Evolutionary conservation across 257 asterid species (phyloP).

Genomic region (Solanum pennellii): DNA sequence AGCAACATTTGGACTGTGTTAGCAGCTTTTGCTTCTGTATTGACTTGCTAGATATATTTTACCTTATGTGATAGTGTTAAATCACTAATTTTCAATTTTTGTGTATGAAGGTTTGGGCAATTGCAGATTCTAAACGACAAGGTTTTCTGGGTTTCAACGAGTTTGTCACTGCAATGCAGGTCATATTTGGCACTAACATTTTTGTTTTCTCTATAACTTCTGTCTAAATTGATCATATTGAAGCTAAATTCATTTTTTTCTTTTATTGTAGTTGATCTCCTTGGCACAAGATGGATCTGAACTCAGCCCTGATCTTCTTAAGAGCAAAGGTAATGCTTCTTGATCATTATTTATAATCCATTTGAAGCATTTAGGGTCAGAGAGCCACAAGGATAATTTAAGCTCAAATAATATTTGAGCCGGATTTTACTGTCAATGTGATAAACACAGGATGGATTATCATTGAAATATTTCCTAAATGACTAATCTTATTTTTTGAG

Average conservation of each 20-base stretch:
- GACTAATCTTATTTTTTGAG: not conserved
- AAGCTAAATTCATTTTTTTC: not conserved
- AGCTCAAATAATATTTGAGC: not conserved
- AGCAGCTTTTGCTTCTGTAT: not conserved
- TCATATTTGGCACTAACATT: not conserved
- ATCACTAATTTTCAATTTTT: not conserved
- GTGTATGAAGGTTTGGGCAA: slow-evolving; percentile 80
- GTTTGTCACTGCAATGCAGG: slow-evolving; percentile 93
- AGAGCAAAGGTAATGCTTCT: slow-evolving; percentile 37
- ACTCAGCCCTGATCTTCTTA: slow-evolving; percentile 40
- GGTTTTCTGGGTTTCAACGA: slow-evolving; percentile 78
- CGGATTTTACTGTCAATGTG: not conserved
- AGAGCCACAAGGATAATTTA: not conserved
- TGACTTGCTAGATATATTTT: not conserved
- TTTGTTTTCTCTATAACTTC: not conserved
- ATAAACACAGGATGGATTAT: not conserved
- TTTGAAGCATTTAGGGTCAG: not conserved
- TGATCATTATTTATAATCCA: slow-evolving; percentile 4
- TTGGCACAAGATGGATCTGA: slow-evolving; percentile 82
- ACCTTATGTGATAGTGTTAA: not conserved
- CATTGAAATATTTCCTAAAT: not conserved
- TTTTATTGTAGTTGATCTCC: slow-evolving; percentile 49
- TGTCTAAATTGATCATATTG: not conserved
- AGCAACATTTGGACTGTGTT: not conserved
- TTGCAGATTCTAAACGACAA: slow-evolving; percentile 80